Percentiles rank a stretch among this genome's conserved stretches.
Conservation (phyloP, 495 filamentous ascomycete species). For the Articulospora tetracladia region DNA sequence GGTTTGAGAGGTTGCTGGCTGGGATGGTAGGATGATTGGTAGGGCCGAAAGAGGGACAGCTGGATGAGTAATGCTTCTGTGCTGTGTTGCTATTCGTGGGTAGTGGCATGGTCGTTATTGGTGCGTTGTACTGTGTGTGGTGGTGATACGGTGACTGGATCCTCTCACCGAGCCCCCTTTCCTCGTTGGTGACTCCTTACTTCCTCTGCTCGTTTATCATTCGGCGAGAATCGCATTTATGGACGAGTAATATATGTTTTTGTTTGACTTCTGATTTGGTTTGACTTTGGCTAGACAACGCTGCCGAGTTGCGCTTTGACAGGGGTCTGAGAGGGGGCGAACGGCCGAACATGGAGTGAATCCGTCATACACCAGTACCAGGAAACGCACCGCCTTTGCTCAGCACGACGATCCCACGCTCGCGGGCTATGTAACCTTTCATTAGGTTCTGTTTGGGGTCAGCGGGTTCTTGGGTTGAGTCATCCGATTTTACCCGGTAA, state of each 20-base stretch:
- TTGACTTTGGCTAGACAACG: no score
- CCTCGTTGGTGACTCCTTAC: background rate
- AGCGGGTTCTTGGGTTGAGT: conserved; percentile 14
- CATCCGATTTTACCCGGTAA: background rate
- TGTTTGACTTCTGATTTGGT: no score
- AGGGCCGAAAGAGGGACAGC: background rate
- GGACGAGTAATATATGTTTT: no score
- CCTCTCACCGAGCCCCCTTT: conserved; percentile 4
- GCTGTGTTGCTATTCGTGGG: background rate
- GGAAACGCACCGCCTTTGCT: conserved; percentile 92
- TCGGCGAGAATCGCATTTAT: background rate
- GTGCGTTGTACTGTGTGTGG: background rate
- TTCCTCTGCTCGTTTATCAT: background rate
- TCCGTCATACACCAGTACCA: conserved; percentile 79
- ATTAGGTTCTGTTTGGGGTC: conserved; percentile 65
- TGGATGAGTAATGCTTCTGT: background rate
- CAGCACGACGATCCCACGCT: conserved; percentile 81
- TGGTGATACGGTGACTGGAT: background rate
- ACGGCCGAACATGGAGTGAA: no score
- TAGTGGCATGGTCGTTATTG: background rate
- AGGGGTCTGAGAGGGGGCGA: no score
- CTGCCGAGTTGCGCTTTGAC: no score
- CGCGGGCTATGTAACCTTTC: conserved; percentile 96
- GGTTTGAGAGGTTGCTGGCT: background rate
- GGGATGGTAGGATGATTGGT: background rate